phyloP scores from a whole-genome alignment of 768 basidiomycete genomes.

The Termitomyces titanicus region DNA sequence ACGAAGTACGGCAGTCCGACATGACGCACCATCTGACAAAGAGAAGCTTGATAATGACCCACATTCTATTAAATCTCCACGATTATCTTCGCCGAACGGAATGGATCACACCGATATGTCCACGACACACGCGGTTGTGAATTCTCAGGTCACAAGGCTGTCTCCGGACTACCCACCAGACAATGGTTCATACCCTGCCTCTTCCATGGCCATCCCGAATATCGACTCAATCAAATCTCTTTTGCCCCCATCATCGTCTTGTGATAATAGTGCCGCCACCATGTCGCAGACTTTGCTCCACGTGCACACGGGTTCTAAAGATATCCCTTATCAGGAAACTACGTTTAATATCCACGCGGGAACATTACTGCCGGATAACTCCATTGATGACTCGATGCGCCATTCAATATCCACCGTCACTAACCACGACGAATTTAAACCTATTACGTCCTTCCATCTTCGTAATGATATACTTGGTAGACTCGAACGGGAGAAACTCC shows the following conservation, averaged over 20 bases:
- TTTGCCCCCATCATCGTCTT: background rate
- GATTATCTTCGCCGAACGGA: slow-evolving; percentile 20
- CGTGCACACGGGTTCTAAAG: background rate
- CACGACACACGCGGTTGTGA: slow-evolving; percentile 7
- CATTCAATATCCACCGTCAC: slow-evolving; percentile 10
- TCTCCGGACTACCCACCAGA: background rate
- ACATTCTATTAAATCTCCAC: background rate
- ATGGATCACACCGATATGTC: slow-evolving; percentile 26
- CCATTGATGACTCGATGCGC: slow-evolving; percentile 11
- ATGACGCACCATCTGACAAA: slow-evolving; percentile 1
- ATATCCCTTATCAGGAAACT: slow-evolving; percentile 8
- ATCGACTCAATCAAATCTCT: background rate
- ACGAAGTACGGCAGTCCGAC: background rate
- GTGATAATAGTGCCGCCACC: background rate
- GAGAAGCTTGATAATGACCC: background rate
- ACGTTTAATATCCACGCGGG: slow-evolving; percentile 4
- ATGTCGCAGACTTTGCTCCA: background rate
- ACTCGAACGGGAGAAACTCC: slow-evolving; percentile 41
- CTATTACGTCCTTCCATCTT: slow-evolving; percentile 12
- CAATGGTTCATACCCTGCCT: background rate
- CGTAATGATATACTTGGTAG: slow-evolving; percentile 38
- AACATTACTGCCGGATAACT: slow-evolving; percentile 2
- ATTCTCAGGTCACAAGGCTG: background rate
- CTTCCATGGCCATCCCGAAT: background rate
- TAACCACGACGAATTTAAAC: slow-evolving; percentile 6